Conservation (phyloP, 2,329 filamentous ascomycete genomes). For the Alternaria sp. region DNA sequence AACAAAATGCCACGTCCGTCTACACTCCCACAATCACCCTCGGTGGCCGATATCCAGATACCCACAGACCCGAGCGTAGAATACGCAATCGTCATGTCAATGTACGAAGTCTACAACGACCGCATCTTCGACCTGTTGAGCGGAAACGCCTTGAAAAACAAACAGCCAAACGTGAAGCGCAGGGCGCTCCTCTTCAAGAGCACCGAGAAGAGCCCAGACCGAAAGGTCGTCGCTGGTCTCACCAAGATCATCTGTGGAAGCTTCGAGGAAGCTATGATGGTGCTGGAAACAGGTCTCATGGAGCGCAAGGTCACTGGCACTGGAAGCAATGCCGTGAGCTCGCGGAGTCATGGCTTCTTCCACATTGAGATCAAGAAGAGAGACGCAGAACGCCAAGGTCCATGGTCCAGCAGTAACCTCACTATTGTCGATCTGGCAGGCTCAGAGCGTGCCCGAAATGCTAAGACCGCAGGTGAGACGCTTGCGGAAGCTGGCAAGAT, state of each 20-base stretch:
- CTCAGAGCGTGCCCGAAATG: slow-evolving; percentile 90
- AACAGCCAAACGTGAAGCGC: slow-evolving; percentile 61
- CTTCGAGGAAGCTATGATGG: slow-evolving; percentile 83
- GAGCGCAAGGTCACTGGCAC: slow-evolving; percentile 90
- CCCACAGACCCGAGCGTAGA: slow-evolving; percentile 73
- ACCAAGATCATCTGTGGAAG: slow-evolving; percentile 86
- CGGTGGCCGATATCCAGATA: slow-evolving; percentile 73
- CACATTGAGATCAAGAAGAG: slow-evolving; percentile 93
- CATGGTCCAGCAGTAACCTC: slow-evolving; percentile 78
- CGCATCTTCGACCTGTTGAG: slow-evolving; percentile 93
- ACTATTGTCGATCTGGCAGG: slow-evolving; percentile 93
- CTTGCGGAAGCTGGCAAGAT: slow-evolving; percentile 97
- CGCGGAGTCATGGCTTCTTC: slow-evolving; percentile 94
- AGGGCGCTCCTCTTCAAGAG: slow-evolving; percentile 88
- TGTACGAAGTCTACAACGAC: slow-evolving; percentile 99
- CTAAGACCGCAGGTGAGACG: slow-evolving; percentile 91
- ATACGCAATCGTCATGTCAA: slow-evolving; percentile 88
- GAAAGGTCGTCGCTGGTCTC: slow-evolving; percentile 93
- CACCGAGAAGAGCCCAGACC: slow-evolving; percentile 84
- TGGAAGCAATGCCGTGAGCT: slow-evolving; percentile 90
- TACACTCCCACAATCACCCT: slow-evolving; percentile 74
- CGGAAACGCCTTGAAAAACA: slow-evolving; percentile 63
- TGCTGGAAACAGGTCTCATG: slow-evolving; percentile 86
- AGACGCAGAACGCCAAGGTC: slow-evolving; percentile 59
- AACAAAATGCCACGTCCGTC: slow-evolving; percentile 72